Conservation (phyloP, 805 yeast genomes). For the Saccharomyces kudriavzevii region DNA sequence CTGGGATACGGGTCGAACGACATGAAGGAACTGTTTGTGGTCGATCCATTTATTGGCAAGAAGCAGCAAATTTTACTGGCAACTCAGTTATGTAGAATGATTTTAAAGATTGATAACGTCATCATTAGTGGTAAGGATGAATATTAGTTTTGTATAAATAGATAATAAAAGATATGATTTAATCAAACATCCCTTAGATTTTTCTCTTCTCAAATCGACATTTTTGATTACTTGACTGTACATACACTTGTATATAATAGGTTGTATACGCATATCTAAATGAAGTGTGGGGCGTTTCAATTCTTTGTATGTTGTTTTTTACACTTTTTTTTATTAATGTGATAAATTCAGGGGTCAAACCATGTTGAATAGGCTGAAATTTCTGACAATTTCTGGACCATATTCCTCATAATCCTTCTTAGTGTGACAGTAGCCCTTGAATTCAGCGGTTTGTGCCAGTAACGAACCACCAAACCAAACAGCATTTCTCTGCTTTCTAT, state of each 20-base stretch:
- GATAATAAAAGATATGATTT: not conserved
- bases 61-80: conserved; percentile 92
- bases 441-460: conserved; percentile 94
- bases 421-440: conserved; percentile 92
- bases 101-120: conserved; percentile 91
- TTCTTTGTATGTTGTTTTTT: not conserved
- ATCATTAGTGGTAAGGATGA: conserved; percentile 83
- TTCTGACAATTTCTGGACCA: conserved; percentile 96
- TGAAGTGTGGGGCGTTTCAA: not conserved
- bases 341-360: conserved; percentile 32
- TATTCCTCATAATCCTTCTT: conserved; percentile 95
- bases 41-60: conserved; percentile 95
- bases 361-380: conserved; percentile 88
- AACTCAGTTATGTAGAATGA: conserved; percentile 96
- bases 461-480: conserved; percentile 99
- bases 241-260: not conserved
- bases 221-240: not conserved
- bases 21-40: conserved; percentile 89
- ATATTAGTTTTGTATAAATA: conserved; percentile 31
- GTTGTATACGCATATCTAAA: conserved; percentile 3
- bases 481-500: conserved; percentile 95
- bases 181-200: not conserved
- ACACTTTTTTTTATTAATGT: not conserved
- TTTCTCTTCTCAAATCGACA: not conserved
- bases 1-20: conserved; percentile 80